Percentiles rank a stretch among this genome's conserved stretches.
Conservation (phyloP, 1,139 yeast genomes). For the Taphrina pruni region DNA sequence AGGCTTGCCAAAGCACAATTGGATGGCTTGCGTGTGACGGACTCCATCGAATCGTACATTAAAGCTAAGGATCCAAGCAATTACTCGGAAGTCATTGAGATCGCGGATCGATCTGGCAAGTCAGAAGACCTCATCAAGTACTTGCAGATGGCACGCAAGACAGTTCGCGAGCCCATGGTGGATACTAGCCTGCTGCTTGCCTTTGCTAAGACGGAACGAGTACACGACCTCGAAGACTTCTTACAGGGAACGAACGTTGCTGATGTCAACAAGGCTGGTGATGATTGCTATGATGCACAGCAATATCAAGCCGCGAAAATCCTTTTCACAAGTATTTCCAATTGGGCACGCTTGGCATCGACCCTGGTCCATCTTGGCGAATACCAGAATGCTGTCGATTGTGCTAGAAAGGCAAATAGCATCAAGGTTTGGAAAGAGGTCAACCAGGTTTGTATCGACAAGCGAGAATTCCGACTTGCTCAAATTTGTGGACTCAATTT, state of each 20-base stretch:
- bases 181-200: conserved; percentile 91
- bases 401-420: conserved; percentile 97
- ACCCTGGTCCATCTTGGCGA: conserved; percentile 90
- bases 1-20: conserved; percentile 96
- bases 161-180: conserved; percentile 86
- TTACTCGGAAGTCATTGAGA: conserved; percentile 89
- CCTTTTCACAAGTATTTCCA: conserved; percentile 82
- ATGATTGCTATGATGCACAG: conserved; percentile 77
- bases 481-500: conserved; percentile 98
- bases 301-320: conserved; percentile 93
- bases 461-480: conserved; percentile 93
- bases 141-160: conserved; percentile 91
- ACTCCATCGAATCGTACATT: conserved; percentile 75
- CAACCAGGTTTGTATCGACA: conserved; percentile 92
- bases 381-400: conserved; percentile 96
- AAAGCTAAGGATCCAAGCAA: conserved; percentile 91
- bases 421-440: conserved; percentile 97
- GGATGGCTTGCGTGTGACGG: conserved; percentile 89
- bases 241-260: conserved; percentile 91
- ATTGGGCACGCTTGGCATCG: conserved; percentile 93
- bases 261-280: conserved; percentile 89
- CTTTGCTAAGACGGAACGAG: conserved; percentile 77
- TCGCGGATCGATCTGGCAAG: conserved; percentile 94
- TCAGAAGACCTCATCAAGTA: conserved; percentile 89
- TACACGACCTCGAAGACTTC: conserved; percentile 81